phyloP scores from a whole-genome alignment of 345 rosid genomes.

The Schrenkiella parvula region DNA sequence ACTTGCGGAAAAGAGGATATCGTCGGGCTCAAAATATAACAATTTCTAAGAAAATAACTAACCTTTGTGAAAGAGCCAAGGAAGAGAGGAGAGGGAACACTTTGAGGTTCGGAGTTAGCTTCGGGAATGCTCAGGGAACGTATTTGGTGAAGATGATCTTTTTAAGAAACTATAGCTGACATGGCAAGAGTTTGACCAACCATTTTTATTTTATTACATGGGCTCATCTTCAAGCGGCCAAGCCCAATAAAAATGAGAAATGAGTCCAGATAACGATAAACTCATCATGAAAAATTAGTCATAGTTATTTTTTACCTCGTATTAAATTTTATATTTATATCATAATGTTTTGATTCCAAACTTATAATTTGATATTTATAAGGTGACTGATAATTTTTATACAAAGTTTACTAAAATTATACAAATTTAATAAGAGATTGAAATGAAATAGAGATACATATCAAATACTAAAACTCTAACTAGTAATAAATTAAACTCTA shows the following conservation, averaged over 20 bases:
- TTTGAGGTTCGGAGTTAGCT: conserved; percentile 17
- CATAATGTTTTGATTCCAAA: too few relatives aligned
- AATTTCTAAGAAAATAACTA: not conserved
- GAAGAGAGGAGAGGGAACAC: not conserved
- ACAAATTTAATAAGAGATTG: not conserved
- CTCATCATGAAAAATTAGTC: not conserved
- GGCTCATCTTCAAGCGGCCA: conserved; percentile 1
- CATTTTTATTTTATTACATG: not conserved
- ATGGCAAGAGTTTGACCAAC: conserved; percentile 25
- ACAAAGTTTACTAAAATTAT: not conserved
- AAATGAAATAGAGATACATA: not conserved
- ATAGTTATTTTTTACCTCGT: too few relatives aligned
- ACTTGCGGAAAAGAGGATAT: not conserved
- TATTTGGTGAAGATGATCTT: conserved; percentile 18
- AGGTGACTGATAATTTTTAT: too few relatives aligned
- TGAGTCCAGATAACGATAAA: not conserved
- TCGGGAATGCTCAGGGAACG: not conserved
- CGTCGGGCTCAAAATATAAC: not conserved
- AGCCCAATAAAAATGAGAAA: conserved; percentile 1
- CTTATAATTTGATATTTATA: too few relatives aligned
- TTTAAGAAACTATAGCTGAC: not conserved
- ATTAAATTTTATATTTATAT: too few relatives aligned
- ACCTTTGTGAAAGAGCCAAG: conserved; percentile 13
- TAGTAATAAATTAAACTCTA: too few relatives aligned
- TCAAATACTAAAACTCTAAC: too few relatives aligned